A percentile compares a stretch with the other conserved stretches of the same genome.
phyloP scores from a whole-genome alignment of 2,329 filamentous ascomycete genomes.

The Venturia pyrina region DNA sequence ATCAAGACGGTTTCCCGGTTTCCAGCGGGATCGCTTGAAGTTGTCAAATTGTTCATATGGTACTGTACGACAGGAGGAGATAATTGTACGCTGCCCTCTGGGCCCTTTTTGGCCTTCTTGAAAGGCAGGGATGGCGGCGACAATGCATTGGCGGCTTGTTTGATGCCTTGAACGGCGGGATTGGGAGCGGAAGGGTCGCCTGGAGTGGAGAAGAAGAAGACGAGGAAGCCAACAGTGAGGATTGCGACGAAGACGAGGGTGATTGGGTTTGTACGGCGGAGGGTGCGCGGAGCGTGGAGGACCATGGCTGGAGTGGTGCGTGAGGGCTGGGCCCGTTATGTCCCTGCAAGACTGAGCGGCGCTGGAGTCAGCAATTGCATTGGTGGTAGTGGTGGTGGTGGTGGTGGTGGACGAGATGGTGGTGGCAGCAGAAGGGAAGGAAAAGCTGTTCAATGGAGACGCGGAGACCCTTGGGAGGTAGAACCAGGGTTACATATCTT shows the following conservation, averaged over 20 bases:
- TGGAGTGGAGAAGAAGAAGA: constrained; percentile 47
- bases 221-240: constrained; percentile 52
- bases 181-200: constrained; percentile 36
- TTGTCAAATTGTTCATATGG: constrained; percentile 90
- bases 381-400: not conserved
- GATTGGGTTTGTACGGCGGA: constrained; percentile 70
- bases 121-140: constrained; percentile 68
- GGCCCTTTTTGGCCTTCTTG: constrained; percentile 44
- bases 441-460: not conserved
- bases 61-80: constrained; percentile 87
- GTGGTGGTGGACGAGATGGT: not conserved
- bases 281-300: constrained; percentile 53
- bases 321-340: not conserved
- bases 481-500: not conserved
- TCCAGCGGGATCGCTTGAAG: constrained; percentile 61
- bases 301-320: constrained; percentile 17
- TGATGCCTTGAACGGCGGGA: constrained; percentile 38
- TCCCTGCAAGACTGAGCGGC: not conserved
- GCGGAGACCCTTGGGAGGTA: no score
- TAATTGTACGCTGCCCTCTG: constrained; percentile 35
- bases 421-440: not conserved
- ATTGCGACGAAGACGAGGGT: constrained; percentile 63
- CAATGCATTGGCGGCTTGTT: constrained; percentile 57
- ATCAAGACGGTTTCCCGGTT: constrained; percentile 84
- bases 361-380: not conserved